phyloP scores from a whole-genome alignment of 2,329 filamentous ascomycete species.

The Colletotrichum cuscutae region DNA sequence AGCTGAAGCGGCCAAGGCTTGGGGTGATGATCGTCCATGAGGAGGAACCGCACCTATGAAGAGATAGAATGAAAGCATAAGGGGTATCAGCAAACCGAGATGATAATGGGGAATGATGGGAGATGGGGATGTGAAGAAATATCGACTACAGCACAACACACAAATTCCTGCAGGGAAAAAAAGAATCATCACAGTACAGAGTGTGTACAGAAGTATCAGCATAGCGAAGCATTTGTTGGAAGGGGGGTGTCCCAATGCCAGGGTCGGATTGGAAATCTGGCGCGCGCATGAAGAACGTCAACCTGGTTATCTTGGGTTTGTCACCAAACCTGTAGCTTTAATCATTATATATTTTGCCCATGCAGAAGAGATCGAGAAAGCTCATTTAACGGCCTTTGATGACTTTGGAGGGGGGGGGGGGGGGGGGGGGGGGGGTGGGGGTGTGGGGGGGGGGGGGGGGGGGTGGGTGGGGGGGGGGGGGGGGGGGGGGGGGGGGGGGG shows the following conservation, averaged over 20 bases:
- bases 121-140: neutral
- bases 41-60: neutral
- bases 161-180: neutral
- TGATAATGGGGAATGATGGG: neutral
- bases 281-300: too few species aligned
- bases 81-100: neutral
- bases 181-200: neutral
- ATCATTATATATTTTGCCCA: neutral
- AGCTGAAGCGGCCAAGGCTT: slow-evolving; percentile 31
- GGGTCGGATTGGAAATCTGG: neutral
- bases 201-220: neutral
- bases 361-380: too few species aligned
- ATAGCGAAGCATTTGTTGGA: slow-evolving; percentile 4
- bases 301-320: neutral
- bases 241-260: neutral
- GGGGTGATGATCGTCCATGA: slow-evolving; percentile 4
- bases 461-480: too few species aligned
- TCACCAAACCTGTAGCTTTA: slow-evolving; percentile 1
- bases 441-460: too few species aligned
- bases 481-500: too few species aligned
- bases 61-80: neutral
- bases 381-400: neutral
- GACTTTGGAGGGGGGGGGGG: too few species aligned
- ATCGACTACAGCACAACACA: neutral
- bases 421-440: too few species aligned